These are phyloP conservation scores for Curvularia sp. DNA, from an alignment of 2,329 filamentous ascomycete genomes.

Conservation along the genomic window DNA sequence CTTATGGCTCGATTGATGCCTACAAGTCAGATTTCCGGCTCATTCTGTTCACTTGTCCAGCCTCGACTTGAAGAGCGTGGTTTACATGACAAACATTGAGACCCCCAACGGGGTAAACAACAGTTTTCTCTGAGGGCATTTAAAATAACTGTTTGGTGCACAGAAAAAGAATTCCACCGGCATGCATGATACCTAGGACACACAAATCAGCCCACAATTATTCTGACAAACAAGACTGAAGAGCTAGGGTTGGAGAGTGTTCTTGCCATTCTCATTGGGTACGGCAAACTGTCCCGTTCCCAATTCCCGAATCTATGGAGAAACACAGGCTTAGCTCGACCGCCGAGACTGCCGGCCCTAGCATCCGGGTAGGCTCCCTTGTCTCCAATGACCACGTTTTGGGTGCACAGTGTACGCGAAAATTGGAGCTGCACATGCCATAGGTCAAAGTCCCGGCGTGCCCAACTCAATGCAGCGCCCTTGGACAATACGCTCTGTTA, in stretches of 20 bases:
- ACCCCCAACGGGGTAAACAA: neutral
- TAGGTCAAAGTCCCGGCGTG: constrained; percentile 10
- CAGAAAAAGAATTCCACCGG: neutral
- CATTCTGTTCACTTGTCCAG: neutral
- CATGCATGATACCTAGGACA: neutral
- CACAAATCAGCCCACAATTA: constrained; percentile 9
- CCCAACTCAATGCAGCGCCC: constrained; percentile 4
- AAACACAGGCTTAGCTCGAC: constrained; percentile 12
- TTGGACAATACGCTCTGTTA: constrained; percentile 7
- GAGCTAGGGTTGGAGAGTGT: constrained; percentile 1
- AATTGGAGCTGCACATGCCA: constrained; percentile 20
- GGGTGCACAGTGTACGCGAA: constrained; percentile 14
- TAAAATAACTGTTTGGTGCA: neutral
- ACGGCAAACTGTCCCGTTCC: constrained; percentile 10
- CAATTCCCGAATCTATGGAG: constrained; percentile 9
- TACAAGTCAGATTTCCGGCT: neutral
- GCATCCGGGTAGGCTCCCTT: constrained; percentile 3
- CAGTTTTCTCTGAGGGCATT: constrained; percentile 3
- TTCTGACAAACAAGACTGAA: constrained; percentile 6
- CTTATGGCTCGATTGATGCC: neutral
- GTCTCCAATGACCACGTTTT: constrained; percentile 14
- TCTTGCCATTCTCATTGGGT: constrained; percentile 6
- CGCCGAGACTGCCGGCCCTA: constrained; percentile 9
- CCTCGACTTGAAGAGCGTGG: neutral
- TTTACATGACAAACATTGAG: neutral